Conservation (phyloP, 305 asterid species). For the Salvia sclarea region DNA sequence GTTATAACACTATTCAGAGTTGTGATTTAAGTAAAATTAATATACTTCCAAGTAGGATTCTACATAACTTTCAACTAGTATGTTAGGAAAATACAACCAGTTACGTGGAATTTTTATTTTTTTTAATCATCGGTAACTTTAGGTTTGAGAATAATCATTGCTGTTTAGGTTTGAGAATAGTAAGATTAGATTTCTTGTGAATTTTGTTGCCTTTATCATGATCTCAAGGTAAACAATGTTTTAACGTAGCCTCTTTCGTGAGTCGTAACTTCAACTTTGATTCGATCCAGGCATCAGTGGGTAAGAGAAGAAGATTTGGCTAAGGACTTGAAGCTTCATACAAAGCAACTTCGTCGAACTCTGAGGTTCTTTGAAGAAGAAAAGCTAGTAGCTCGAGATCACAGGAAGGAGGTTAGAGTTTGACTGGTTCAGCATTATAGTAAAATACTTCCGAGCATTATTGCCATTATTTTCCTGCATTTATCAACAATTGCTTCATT, state of each 20-base stretch:
- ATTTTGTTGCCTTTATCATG: not conserved
- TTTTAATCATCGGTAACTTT: not conserved
- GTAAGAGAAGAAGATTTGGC: conserved; percentile 98
- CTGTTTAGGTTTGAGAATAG: conserved; percentile 5
- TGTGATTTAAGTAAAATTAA: not conserved
- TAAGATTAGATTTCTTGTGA: not conserved
- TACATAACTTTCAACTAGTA: not conserved
- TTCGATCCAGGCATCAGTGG: conserved; percentile 75
- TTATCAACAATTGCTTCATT: conserved; percentile 10
- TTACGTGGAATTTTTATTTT: not conserved
- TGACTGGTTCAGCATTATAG: conserved; percentile 26
- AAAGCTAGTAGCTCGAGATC: conserved; percentile 82
- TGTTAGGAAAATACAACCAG: not conserved
- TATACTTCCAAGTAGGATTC: not conserved
- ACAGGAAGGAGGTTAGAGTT: conserved; percentile 80
- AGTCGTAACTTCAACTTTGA: not conserved
- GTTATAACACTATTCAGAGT: not conserved
- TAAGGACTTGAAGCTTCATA: conserved; percentile 92
- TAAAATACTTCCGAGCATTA: conserved; percentile 1
- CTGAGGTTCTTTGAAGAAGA: conserved; percentile 88
- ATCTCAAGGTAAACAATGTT: not conserved
- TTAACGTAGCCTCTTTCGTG: not conserved
- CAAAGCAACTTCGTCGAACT: conserved; percentile 92
- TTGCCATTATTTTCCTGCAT: conserved; percentile 12
- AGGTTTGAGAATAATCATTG: not conserved